These are phyloP conservation scores for Myxozyma geophila DNA, from an alignment of 805 yeast species.

Conservation along the genomic window DNA sequence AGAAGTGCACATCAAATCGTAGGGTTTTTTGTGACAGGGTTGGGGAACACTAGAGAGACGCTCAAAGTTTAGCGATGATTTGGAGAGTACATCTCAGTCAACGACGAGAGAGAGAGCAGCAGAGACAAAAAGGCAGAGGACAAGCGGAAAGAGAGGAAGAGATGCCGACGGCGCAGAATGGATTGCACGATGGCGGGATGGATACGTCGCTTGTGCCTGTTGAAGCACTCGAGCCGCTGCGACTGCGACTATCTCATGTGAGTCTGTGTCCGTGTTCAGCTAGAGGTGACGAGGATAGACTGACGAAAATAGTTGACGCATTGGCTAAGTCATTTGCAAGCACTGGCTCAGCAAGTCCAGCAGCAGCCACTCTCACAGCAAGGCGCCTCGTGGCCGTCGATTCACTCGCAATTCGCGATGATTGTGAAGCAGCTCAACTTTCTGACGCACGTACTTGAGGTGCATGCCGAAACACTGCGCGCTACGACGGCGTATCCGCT, in stretches of 20 bases:
- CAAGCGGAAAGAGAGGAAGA: not conserved
- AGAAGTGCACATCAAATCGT: no score
- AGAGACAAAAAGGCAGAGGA: no score
- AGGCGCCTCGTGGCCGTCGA: slow-evolving; percentile 56
- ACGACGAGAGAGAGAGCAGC: no score
- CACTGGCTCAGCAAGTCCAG: slow-evolving; percentile 30
- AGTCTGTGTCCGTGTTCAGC: slow-evolving; percentile 9
- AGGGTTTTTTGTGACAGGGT: no score
- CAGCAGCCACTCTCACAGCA: slow-evolving; percentile 45
- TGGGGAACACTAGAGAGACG: no score
- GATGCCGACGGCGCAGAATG: slow-evolving; percentile 13
- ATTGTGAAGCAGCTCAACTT: slow-evolving; percentile 81
- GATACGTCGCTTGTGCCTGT: slow-evolving; percentile 56
- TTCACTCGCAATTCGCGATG: slow-evolving; percentile 84
- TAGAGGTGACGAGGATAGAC: no score
- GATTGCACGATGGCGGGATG: slow-evolving; percentile 21
- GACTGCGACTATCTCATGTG: slow-evolving; percentile 64
- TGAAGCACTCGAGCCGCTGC: slow-evolving; percentile 62
- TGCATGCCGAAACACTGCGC: slow-evolving; percentile 61
- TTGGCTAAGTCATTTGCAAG: slow-evolving; percentile 30
- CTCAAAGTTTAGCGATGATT: no score
- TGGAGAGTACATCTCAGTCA: no score
- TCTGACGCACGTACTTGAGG: slow-evolving; percentile 69
- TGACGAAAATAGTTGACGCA: slow-evolving; percentile 19
- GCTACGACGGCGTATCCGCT: slow-evolving; percentile 82